Percentiles rank a stretch among this genome's conserved stretches.
phyloP scores from a whole-genome alignment of 306 rosid species.

The Prunus fruticosa region DNA sequence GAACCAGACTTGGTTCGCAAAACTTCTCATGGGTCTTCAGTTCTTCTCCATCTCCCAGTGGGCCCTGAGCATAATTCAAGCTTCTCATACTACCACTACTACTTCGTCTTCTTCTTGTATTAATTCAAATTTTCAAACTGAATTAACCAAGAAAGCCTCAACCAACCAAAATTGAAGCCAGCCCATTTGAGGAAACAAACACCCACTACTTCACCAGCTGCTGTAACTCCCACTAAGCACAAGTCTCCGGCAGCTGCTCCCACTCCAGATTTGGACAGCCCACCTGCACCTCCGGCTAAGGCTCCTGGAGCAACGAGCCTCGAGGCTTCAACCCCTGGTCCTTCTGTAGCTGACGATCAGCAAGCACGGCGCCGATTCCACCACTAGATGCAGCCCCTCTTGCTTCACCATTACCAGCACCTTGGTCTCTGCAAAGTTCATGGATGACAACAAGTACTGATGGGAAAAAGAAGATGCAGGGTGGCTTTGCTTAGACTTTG shows the following conservation, averaged over 20 bases:
- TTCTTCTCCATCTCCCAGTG: no score
- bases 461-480: no score
- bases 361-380: no score
- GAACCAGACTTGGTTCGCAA: no score
- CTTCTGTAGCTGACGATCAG: slow-evolving; percentile 48
- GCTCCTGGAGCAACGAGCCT: slow-evolving; percentile 50
- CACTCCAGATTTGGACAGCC: slow-evolving; percentile 24
- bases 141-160: not conserved
- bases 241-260: slow-evolving; percentile 23
- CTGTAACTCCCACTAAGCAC: slow-evolving; percentile 41
- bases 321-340: slow-evolving; percentile 62
- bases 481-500: no score
- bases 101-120: not conserved
- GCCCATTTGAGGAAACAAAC: not conserved
- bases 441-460: no score
- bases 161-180: not conserved
- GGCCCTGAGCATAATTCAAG: no score
- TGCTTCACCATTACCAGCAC: no score
- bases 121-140: not conserved
- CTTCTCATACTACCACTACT: no score
- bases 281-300: slow-evolving; percentile 48
- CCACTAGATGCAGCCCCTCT: no score
- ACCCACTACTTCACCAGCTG: slow-evolving; percentile 25
- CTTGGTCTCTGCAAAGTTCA: no score
- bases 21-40: no score